These are phyloP conservation scores for Wickerhamiella kurtzmanii DNA, from an alignment of 805 yeast genomes.

Conservation along the genomic window DNA sequence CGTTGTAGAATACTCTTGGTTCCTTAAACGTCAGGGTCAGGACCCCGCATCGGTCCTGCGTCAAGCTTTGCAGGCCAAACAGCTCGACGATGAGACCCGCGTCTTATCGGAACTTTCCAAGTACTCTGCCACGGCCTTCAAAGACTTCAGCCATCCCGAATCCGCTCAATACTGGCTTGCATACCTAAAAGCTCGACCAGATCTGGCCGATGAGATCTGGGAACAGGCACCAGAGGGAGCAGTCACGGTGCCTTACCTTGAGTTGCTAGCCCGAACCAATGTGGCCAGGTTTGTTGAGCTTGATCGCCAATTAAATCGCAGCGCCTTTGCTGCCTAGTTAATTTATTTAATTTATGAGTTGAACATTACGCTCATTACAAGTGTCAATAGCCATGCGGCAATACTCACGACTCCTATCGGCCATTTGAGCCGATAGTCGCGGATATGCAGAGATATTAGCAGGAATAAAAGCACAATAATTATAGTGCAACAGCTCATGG, in stretches of 20 bases:
- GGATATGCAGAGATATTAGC: slow-evolving; percentile 29
- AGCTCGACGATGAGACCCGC: not conserved
- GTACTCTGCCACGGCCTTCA: slow-evolving; percentile 5
- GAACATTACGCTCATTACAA: slow-evolving; percentile 14
- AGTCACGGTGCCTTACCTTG: slow-evolving; percentile 8
- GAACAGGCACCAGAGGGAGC: slow-evolving; percentile 9
- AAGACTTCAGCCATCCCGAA: not conserved
- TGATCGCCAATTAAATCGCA: slow-evolving; percentile 9
- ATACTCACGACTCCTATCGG: slow-evolving; percentile 30
- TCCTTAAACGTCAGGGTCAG: slow-evolving; percentile 2
- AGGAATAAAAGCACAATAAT: slow-evolving; percentile 29
- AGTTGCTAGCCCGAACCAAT: slow-evolving; percentile 8
- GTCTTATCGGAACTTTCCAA: slow-evolving; percentile 8
- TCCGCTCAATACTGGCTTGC: slow-evolving; percentile 7
- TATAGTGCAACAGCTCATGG: slow-evolving; percentile 33
- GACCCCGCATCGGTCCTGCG: not conserved
- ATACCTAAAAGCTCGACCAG: slow-evolving; percentile 7
- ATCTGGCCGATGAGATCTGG: slow-evolving; percentile 10
- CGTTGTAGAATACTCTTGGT: slow-evolving; percentile 4
- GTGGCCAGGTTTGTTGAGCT: slow-evolving; percentile 9
- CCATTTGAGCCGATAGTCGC: slow-evolving; percentile 32
- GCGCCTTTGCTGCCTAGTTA: slow-evolving; percentile 4
- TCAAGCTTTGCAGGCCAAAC: not conserved
- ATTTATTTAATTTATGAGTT: not conserved
- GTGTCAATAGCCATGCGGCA: slow-evolving; percentile 31